Evolutionary conservation across 768 basidiomycete species (phyloP).

Genomic region (Suillus tomentosus): DNA sequence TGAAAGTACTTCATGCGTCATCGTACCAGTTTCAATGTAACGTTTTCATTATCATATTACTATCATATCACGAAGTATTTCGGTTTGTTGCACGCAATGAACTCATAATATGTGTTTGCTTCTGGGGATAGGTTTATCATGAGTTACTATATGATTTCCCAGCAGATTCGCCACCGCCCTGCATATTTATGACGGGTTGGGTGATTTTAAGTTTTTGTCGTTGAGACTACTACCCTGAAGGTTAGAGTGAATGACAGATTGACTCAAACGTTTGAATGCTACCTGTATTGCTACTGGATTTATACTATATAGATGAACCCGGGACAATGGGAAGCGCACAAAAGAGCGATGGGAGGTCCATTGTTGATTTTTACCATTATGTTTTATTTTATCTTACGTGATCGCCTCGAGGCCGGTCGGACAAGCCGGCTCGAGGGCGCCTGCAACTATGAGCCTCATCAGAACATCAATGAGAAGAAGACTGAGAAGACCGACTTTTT

Average conservation of each 20-base stretch:
- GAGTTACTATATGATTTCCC: constrained; percentile 1
- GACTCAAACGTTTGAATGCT: not conserved
- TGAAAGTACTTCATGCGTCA: constrained; percentile 13
- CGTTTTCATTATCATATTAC: constrained; percentile 22
- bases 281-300: not conserved
- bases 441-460: constrained; percentile 2
- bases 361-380: constrained; percentile 14
- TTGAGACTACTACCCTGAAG: constrained; percentile 6
- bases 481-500: not conserved
- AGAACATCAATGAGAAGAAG: constrained; percentile 11
- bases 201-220: constrained; percentile 17
- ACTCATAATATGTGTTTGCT: constrained; percentile 7
- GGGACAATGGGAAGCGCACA: constrained; percentile 9
- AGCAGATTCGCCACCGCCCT: constrained; percentile 1
- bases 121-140: constrained; percentile 18
- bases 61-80: constrained; percentile 26
- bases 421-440: constrained; percentile 2
- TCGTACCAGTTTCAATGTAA: constrained; percentile 26
- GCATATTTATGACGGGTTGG: constrained; percentile 6
- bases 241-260: not conserved
- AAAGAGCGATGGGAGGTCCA: not conserved
- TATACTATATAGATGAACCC: not conserved
- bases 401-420: constrained; percentile 31
- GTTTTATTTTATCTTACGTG: constrained; percentile 18
- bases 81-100: not conserved